phyloP scores from a whole-genome alignment of 208 protist species.

The Tritrichomonas musculus region DNA sequence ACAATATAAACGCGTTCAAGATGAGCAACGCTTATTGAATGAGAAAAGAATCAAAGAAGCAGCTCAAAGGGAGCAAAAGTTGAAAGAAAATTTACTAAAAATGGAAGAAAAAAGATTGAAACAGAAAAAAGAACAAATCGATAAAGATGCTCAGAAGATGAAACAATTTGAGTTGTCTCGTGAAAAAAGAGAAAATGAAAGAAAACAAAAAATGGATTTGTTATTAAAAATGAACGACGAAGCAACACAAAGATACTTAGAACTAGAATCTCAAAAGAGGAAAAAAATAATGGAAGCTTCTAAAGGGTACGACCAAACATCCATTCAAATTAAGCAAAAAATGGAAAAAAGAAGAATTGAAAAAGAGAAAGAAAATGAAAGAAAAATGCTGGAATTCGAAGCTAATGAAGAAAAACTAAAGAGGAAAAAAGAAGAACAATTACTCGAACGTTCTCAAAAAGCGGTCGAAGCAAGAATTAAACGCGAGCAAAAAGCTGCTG shows the following conservation, averaged over 20 bases:
- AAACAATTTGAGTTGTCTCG: neutral
- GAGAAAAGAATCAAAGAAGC: neutral
- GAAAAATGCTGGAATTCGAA: neutral
- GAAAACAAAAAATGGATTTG: neutral
- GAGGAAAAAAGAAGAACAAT: neutral
- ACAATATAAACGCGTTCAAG: neutral
- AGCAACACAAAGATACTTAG: neutral
- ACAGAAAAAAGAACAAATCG: neutral
- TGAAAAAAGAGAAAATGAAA: neutral
- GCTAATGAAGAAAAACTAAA: neutral
- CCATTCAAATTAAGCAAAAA: neutral
- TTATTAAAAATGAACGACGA: neutral
- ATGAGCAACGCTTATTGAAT: neutral
- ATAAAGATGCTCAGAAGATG: neutral
- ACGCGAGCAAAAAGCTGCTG: neutral
- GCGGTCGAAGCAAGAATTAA: neutral
- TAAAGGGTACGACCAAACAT: neutral
- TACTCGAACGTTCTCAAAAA: neutral
- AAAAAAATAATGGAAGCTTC: neutral
- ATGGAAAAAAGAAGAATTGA: neutral
- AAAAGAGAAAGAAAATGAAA: neutral
- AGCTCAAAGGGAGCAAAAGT: neutral
- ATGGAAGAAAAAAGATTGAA: neutral
- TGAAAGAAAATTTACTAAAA: neutral
- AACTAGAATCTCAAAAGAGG: neutral